Base-by-base conservation (phyloP, 1,284 basidiomycete genomes). In the Entoloma clypeatum region DNA sequence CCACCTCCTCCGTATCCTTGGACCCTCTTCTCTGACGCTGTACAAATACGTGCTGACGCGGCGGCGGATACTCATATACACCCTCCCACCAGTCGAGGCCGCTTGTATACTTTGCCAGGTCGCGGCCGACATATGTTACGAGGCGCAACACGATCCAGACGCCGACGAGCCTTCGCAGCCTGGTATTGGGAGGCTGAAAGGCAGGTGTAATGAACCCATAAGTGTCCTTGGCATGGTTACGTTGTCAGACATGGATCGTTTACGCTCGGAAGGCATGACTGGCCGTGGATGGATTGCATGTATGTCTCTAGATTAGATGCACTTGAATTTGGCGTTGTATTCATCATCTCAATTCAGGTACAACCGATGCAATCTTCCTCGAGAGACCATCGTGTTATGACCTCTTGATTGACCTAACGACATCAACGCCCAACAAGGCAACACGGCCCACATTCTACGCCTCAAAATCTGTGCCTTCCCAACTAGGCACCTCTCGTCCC, bases 271-370 rank as follows among this genome's bases (percentile, higher is more conserved):
- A 52, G 69, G 71, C 28, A 62, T 67, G 49, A 68, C 63, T 2
- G 82, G 81, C 1, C 65, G 71, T 7, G 86, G 86, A 9, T 90
- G 85, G 84, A 77, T 89, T 40, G 86, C 86, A 22, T 89, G 86
- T 76, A 48, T 47, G 73, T 64, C 7, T 35, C 23, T 16, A 37
- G 11, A 11, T 30, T 25, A 4, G 7, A 31, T 28, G 5, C 23
- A 29, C 19, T 34, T 36, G 6, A 11, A 21, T 27, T 4, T 14
- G 31, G 19, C 28, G 9, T 13, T 9, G 16, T 24, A 21, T 28
- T 14, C 32, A 39, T 40, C 37, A 28, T 9, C 8, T 2, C 9
- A 9, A 17, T 32, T 19, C 46, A 77, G 75, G 77, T 57, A 89
- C 87, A 7, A 87, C 86, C 0, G 87, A 90, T 48, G 80, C 85